Conservation (phyloP, 129 eudicot genomes). For the Mikania micrantha region DNA sequence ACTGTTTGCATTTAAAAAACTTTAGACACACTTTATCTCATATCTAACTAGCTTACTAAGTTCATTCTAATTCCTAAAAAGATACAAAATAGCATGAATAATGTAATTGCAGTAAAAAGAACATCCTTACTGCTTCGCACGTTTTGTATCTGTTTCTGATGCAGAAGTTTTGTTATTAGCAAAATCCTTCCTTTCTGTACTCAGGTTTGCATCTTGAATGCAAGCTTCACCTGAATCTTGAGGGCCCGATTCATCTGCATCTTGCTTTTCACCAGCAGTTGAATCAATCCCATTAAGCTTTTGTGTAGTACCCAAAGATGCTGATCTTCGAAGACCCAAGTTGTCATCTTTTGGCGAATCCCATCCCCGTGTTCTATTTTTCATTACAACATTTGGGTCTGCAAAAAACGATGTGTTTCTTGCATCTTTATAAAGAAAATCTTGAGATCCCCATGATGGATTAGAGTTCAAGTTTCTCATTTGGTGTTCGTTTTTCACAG, state of each 20-base stretch:
- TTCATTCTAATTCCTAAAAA: constrained; percentile 10
- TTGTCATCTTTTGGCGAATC: constrained; percentile 39
- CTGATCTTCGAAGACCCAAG: constrained; percentile 25
- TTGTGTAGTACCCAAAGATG: constrained; percentile 27
- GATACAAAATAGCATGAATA: neutral
- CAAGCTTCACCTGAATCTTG: constrained; percentile 28
- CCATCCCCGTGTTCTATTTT: constrained; percentile 36
- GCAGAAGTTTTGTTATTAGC: constrained; percentile 33
- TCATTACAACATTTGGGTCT: constrained; percentile 23
- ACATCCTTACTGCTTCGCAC: constrained; percentile 60
- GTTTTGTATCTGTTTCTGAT: constrained; percentile 56
- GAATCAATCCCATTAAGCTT: constrained; percentile 31
- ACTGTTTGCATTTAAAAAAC: neutral
- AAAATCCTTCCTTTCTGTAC: constrained; percentile 32
- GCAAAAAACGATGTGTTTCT: constrained; percentile 14
- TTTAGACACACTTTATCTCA: neutral
- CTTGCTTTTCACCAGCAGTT: constrained; percentile 29
- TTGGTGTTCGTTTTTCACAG: constrained; percentile 33
- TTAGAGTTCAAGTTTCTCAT: constrained; percentile 12
- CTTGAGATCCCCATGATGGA: constrained; percentile 32
- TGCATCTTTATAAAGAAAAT: constrained; percentile 34
- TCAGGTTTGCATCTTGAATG: constrained; percentile 30
- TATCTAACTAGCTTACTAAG: neutral
- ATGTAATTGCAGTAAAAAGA: neutral
- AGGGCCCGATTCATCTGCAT: constrained; percentile 16